These are phyloP conservation scores for Skeletonema potamos DNA, from an alignment of 108 stramenopile genomes.

Conservation along the genomic window DNA sequence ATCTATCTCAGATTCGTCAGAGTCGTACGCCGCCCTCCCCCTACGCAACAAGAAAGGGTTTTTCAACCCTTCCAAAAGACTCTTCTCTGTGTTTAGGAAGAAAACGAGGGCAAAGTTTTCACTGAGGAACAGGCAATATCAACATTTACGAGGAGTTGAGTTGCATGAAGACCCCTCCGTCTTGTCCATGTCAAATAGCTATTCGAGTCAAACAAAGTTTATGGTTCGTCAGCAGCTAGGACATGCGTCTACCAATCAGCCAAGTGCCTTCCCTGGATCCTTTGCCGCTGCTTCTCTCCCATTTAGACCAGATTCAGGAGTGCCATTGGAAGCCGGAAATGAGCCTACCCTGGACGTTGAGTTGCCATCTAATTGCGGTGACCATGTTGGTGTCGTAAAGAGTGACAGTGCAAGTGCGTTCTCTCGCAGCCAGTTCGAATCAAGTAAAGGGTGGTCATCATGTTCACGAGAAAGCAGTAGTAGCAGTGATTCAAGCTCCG, in stretches of 20 bases:
- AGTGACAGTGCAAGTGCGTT: neutral
- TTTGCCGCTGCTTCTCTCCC: conserved; percentile 38
- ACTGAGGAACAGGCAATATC: conserved; percentile 27
- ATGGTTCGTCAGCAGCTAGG: neutral
- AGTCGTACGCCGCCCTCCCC: neutral
- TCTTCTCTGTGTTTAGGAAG: neutral
- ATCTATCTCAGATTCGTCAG: conserved; percentile 16
- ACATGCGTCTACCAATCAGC: conserved; percentile 2
- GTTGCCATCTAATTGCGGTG: neutral
- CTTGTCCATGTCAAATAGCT: conserved; percentile 29
- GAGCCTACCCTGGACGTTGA: neutral
- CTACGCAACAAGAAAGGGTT: conserved; percentile 6
- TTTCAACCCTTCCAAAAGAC: conserved; percentile 8
- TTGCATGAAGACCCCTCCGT: conserved; percentile 36
- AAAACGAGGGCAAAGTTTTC: conserved; percentile 23
- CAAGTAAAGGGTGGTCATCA: neutral
- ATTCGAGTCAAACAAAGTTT: conserved; percentile 22
- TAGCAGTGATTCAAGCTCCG: neutral
- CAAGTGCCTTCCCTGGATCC: conserved; percentile 25
- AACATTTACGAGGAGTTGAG: conserved; percentile 12
- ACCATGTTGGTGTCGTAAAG: neutral
- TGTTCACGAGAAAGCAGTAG: neutral
- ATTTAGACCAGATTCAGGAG: neutral
- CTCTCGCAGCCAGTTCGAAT: neutral
- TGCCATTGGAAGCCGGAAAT: neutral